Conservation (phyloP, 352 stramenopile genomes). For the Pythium guiyangense region DNA sequence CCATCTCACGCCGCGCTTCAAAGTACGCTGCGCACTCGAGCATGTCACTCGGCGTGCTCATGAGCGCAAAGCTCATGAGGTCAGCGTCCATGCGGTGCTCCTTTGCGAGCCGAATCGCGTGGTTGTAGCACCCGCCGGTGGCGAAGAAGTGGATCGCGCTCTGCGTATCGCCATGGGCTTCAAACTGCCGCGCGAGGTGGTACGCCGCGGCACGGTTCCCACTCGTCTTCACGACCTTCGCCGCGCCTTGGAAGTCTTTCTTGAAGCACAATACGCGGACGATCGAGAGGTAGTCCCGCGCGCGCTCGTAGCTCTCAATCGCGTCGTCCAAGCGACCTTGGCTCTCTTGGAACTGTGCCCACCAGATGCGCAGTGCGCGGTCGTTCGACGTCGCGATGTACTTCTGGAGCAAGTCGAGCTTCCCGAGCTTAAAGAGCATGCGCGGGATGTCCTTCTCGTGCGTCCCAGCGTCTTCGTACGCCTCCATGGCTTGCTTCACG, state of each 20-base stretch:
- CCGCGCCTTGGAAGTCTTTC: slow-evolving; percentile 80
- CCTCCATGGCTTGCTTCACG: slow-evolving; percentile 87
- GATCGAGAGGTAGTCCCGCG: slow-evolving; percentile 86
- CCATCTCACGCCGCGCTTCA: slow-evolving; percentile 86
- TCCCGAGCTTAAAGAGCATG: slow-evolving; percentile 90
- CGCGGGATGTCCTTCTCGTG: slow-evolving; percentile 89
- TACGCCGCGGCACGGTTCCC: slow-evolving; percentile 75
- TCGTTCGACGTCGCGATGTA: slow-evolving; percentile 90
- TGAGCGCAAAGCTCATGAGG: slow-evolving; percentile 90
- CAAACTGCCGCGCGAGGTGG: slow-evolving; percentile 86
- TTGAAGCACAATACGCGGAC: slow-evolving; percentile 91
- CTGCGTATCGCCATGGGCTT: slow-evolving; percentile 73
- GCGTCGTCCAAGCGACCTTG: slow-evolving; percentile 85
- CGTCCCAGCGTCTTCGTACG: slow-evolving; percentile 89
- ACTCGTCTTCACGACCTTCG: slow-evolving; percentile 82
- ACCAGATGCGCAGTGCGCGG: slow-evolving; percentile 88
- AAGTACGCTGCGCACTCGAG: slow-evolving; percentile 91
- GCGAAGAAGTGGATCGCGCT: slow-evolving; percentile 92
- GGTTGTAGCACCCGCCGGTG: slow-evolving; percentile 87
- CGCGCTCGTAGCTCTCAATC: slow-evolving; percentile 86
- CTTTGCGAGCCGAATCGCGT: slow-evolving; percentile 91
- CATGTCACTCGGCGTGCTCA: slow-evolving; percentile 84
- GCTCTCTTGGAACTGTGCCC: slow-evolving; percentile 92
- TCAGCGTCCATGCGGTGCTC: slow-evolving; percentile 88
- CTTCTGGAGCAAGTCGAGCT: slow-evolving; percentile 88